Percentiles rank a stretch among this genome's conserved stretches.
phyloP scores from a whole-genome alignment of 2,329 filamentous ascomycete species.

The Diaporthe humulicola region DNA sequence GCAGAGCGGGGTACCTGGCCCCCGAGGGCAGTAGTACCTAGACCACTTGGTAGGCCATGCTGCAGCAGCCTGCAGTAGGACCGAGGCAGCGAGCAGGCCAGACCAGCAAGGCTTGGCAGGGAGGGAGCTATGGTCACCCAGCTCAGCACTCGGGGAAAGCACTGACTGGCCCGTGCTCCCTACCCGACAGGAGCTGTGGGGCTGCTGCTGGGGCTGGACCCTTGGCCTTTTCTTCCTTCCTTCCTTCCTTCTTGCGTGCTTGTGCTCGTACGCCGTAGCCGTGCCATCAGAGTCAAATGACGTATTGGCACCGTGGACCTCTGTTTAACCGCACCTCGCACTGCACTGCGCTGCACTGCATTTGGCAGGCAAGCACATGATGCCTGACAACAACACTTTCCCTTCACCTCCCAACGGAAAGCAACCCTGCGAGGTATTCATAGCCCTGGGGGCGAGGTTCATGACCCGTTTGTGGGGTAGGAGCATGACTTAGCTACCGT shows the following conservation, averaged over 20 bases:
- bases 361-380: neutral
- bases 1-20: conserved; percentile 17
- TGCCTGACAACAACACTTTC: neutral
- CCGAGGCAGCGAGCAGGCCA: neutral
- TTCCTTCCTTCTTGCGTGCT: neutral
- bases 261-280: neutral
- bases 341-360: neutral
- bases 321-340: neutral
- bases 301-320: conserved; percentile 8
- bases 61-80: neutral
- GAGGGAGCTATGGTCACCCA: conserved; percentile 25
- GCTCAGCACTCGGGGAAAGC: neutral
- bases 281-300: neutral
- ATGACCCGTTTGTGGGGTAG: neutral
- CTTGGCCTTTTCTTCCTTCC: neutral
- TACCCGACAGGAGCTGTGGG: neutral
- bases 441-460: neutral
- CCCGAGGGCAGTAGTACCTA: neutral
- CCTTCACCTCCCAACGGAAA: too few relatives aligned
- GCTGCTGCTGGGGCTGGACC: conserved; percentile 21
- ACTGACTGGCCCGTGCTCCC: conserved; percentile 6
- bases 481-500: neutral
- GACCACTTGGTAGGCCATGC: too few relatives aligned
- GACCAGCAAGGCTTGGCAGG: neutral
- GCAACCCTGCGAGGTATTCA: neutral